These are phyloP conservation scores for Dioscorea cayenensis DNA, from an alignment of 116 monocot species.

Conservation along the genomic window DNA sequence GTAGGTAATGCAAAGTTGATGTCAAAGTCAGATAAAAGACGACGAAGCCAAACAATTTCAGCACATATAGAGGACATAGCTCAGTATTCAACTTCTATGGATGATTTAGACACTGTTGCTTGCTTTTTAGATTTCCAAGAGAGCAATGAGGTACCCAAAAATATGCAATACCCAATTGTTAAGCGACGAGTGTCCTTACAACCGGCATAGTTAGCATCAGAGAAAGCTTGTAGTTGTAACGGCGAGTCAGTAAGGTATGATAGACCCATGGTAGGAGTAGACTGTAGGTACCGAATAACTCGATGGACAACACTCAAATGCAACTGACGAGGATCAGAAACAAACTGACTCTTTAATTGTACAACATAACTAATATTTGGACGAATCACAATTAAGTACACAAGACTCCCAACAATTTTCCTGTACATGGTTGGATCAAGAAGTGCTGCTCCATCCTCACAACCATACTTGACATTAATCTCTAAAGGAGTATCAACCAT, in stretches of 20 bases:
- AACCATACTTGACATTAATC: slow-evolving; percentile 3
- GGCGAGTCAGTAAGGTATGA: too few species aligned
- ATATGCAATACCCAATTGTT: too few species aligned
- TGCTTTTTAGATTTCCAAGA: too few species aligned
- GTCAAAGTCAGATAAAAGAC: not conserved
- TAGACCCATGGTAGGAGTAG: not conserved
- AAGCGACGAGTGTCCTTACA: too few species aligned
- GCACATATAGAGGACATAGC: too few species aligned
- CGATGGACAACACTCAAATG: slow-evolving; percentile 3
- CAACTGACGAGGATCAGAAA: slow-evolving; percentile 1
- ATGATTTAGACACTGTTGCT: too few species aligned
- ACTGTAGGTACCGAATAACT: not conserved
- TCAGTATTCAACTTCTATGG: too few species aligned
- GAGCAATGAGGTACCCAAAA: too few species aligned
- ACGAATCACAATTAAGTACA: slow-evolving; percentile 5
- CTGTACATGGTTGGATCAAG: slow-evolving; percentile 4
- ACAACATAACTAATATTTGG: slow-evolving; percentile 5
- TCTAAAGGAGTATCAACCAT: not conserved
- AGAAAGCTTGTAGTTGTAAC: too few species aligned
- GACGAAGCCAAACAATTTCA: not conserved
- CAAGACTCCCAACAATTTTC: slow-evolving; percentile 8
- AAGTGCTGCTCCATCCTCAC: not conserved
- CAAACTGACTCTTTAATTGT: slow-evolving; percentile 1
- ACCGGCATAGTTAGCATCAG: too few species aligned
- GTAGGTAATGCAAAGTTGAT: not conserved